These are phyloP conservation scores for Penicillium hordei DNA, from an alignment of 2,329 filamentous ascomycete species.

Conservation along the genomic window DNA sequence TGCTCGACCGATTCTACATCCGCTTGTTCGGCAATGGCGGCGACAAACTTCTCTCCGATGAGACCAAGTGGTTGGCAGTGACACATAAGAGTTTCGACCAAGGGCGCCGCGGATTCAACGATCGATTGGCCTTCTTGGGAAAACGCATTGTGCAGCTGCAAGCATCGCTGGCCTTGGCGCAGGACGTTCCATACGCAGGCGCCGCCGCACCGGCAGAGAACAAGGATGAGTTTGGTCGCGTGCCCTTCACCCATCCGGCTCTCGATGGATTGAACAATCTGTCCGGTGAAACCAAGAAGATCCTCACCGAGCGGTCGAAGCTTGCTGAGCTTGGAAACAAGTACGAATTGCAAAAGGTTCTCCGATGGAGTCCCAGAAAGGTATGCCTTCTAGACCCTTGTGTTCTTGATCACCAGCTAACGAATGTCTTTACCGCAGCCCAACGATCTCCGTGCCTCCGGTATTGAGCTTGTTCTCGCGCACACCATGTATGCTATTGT, in stretches of 20 bases:
- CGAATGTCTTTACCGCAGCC: conserved; percentile 44
- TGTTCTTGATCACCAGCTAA: conserved; percentile 2
- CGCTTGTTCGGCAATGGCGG: conserved; percentile 72
- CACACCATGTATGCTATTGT: conserved; percentile 81
- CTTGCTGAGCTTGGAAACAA: conserved; percentile 67
- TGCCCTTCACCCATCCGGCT: conserved; percentile 68
- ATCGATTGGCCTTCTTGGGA: conserved; percentile 81
- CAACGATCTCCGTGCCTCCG: conserved; percentile 69
- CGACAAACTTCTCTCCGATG: conserved; percentile 74
- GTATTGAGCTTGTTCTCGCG: conserved; percentile 70
- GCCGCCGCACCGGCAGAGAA: conserved; percentile 20
- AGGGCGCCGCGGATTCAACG: conserved; percentile 89
- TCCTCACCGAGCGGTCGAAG: conserved; percentile 64
- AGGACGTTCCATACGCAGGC: conserved; percentile 42
- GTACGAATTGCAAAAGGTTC: conserved; percentile 70
- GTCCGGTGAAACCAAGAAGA: conserved; percentile 57
- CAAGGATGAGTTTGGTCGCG: conserved; percentile 56
- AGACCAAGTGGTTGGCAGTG: conserved; percentile 93
- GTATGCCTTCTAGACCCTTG: conserved; percentile 52
- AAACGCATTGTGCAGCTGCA: conserved; percentile 65
- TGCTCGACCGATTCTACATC: conserved; percentile 75
- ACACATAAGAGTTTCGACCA: conserved; percentile 99
- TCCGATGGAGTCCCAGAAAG: conserved; percentile 85
- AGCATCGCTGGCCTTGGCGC: conserved; percentile 61
- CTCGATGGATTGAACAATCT: conserved; percentile 75